Conservation (phyloP, 371 early-diverging fungal genomes). For the Zopfochytrium polystomum region DNA sequence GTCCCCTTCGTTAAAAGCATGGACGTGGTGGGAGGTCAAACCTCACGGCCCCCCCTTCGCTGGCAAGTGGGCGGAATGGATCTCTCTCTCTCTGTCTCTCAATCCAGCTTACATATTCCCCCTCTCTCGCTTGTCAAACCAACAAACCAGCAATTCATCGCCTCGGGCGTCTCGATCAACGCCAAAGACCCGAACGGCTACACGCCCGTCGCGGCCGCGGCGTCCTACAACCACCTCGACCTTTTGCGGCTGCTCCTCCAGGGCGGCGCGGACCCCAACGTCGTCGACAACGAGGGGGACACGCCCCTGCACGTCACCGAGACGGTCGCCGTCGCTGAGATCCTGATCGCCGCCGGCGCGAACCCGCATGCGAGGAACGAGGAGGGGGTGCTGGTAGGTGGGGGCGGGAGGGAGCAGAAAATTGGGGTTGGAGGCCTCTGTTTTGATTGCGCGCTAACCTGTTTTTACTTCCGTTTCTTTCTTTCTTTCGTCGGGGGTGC, state of each 20-base stretch:
- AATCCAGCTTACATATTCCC: too few relatives aligned
- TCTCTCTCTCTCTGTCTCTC: too few relatives aligned
- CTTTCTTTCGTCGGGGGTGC: too few relatives aligned
- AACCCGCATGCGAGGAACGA: slow-evolving; percentile 58
- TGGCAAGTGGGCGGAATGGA: too few relatives aligned
- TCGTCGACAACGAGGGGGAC: slow-evolving; percentile 77
- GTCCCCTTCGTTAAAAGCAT: too few relatives aligned
- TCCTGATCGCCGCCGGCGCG: slow-evolving; percentile 71
- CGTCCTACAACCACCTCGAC: slow-evolving; percentile 16
- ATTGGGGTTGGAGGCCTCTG: slow-evolving; percentile 1
- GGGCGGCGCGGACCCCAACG: slow-evolving; percentile 59
- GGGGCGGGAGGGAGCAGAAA: slow-evolving; percentile 26
- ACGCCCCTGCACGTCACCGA: slow-evolving; percentile 84
- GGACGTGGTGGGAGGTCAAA: too few relatives aligned
- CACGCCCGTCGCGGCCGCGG: slow-evolving; percentile 41
- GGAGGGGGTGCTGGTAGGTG: slow-evolving; percentile 62
- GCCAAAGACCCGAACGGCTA: slow-evolving; percentile 70
- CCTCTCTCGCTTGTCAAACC: too few relatives aligned
- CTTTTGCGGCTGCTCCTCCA: slow-evolving; percentile 26
- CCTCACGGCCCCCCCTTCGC: too few relatives aligned
- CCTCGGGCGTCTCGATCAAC: slow-evolving; percentile 38
- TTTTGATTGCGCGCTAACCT: too few relatives aligned
- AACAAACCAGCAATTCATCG: slow-evolving; percentile 2
- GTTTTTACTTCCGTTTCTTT: too few relatives aligned
- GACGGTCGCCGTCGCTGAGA: slow-evolving; percentile 64